Base-by-base conservation (phyloP, 768 basidiomycete genomes). In the Lactarius quietus region DNA sequence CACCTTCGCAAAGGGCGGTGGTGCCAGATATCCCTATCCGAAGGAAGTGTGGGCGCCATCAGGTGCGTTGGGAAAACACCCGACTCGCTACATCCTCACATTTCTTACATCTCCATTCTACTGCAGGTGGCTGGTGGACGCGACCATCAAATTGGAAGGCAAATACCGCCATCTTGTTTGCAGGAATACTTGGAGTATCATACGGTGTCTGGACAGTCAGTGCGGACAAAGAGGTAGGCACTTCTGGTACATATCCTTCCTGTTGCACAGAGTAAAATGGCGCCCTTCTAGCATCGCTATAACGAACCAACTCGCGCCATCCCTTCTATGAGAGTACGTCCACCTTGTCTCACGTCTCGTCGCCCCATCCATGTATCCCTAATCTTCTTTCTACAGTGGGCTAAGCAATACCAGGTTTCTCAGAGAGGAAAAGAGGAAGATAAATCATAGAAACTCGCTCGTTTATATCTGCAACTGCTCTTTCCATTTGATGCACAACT, bases 1-100 rank as follows among this genome's bases (percentile, higher is more conserved):
- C n/a, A 54, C 1, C 41, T 18, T 41, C 20, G 18, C 56, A 15
- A 63, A 92, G 91, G 91, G 91, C 54, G 91, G 90, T 77, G 90
- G 90, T 68, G 84, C 79, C 61, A 87, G 92, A 78, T 97, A 92
- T 82, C 93, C 94, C 10, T 97, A 89, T 76, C 95, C 93, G 36
- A 95, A 95, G 81, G 84, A 90, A 73, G 95, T 97, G 62, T 98
- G 93, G 93, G 89, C 93, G 28, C 95, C 95, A 73, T 83, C 94
- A 69, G 93, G 93, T 92, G 60, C 67, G 76, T 78, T 23, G 38
- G 60, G n/a, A 41, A n/a, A 38, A 35, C 57, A 56, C 23, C n/a
- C 31, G 43, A 29, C 48, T 56, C 2, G 31, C 31, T n/a, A 52
- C 51, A 36, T 29, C 12, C 39, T 57, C 20, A 59, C 43, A 18